Evolutionary conservation across 106 monocot genomes (phyloP).

Genomic region (Dendrobium nobile): DNA sequence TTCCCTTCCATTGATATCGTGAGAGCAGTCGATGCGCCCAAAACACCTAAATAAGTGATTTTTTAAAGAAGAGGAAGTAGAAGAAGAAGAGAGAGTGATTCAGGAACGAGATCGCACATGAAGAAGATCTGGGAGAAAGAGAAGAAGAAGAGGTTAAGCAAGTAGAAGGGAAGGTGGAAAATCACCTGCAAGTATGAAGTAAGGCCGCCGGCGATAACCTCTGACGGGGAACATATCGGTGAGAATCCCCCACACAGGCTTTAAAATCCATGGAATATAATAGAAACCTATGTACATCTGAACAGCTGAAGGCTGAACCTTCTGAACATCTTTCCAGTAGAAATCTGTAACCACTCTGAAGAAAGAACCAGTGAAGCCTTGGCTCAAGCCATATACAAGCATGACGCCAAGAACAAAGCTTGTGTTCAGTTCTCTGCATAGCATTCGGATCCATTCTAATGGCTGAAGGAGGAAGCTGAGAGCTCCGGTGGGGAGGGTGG

Average conservation of each 20-base stretch:
- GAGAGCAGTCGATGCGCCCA: conserved; percentile 21
- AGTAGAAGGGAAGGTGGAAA: background rate
- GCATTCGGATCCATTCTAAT: conserved; percentile 50
- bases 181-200: conserved; percentile 60
- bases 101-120: too few species aligned
- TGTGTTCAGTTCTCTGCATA: conserved; percentile 34
- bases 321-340: conserved; percentile 93
- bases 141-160: background rate
- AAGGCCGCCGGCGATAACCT: conserved; percentile 68
- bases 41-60: conserved; percentile 20
- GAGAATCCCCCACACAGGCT: conserved; percentile 76
- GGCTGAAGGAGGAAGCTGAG: conserved; percentile 15
- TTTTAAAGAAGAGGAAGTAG: background rate
- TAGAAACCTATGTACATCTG: conserved; percentile 51
- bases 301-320: conserved; percentile 55
- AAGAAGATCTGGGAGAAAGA: too few species aligned
- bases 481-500: background rate
- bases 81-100: background rate
- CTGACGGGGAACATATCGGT: conserved; percentile 63
- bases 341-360: conserved; percentile 55
- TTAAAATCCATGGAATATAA: conserved; percentile 62
- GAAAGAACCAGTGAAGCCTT: conserved; percentile 55
- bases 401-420: conserved; percentile 60
- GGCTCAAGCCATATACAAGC: conserved; percentile 58
- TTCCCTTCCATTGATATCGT: conserved; percentile 18